Conservation (phyloP, 169 alveolate species). For the Amoebophrya sp. region DNA sequence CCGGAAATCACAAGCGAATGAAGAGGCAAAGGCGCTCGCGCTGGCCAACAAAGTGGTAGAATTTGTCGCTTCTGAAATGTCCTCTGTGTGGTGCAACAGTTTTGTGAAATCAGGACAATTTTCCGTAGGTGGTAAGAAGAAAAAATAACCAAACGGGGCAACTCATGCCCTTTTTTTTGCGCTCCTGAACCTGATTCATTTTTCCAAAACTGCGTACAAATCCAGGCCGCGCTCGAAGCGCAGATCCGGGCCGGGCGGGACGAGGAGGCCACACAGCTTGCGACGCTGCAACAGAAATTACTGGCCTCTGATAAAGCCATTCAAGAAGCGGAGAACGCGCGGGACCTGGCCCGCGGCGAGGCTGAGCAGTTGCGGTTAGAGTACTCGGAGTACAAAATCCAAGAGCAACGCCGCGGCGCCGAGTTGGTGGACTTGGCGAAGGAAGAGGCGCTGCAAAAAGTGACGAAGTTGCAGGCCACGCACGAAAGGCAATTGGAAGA, state of each 20-base stretch:
- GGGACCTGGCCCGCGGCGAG: neutral
- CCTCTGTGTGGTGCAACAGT: too few species aligned
- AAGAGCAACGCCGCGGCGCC: neutral
- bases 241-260: neutral
- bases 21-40: too few species aligned
- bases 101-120: too few species aligned
- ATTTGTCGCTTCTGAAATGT: too few species aligned
- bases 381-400: neutral
- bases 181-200: too few species aligned
- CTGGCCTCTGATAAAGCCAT: neutral
- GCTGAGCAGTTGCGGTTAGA: neutral
- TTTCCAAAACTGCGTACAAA: too few species aligned
- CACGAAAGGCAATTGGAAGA: neutral
- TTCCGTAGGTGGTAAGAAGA: too few species aligned
- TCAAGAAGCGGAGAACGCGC: neutral
- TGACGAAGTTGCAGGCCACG: neutral
- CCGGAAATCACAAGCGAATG: too few species aligned
- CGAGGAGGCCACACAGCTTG: neutral
- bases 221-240: too few species aligned
- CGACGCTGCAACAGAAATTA: neutral
- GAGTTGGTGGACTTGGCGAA: neutral
- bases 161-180: too few species aligned
- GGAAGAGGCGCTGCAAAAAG: neutral
- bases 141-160: too few species aligned
- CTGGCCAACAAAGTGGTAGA: too few species aligned